phyloP scores from a whole-genome alignment of 2,329 filamentous ascomycete species.

The Penicillium griseofulvum region DNA sequence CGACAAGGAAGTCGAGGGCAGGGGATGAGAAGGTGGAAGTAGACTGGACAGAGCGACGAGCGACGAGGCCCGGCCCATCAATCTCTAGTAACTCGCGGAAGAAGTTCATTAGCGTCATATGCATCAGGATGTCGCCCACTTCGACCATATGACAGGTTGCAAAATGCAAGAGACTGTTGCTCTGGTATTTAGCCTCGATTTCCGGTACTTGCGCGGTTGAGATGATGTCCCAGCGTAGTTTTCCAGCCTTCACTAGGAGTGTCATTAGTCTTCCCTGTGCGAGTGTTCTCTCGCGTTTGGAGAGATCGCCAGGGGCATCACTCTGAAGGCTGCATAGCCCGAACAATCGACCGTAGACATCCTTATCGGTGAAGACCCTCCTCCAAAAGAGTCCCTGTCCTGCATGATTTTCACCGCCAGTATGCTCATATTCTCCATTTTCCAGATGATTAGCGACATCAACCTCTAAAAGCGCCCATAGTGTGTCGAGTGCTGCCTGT shows the following conservation, averaged over 20 bases:
- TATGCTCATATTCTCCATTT: conserved; percentile 22
- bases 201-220: conserved; percentile 52
- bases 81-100: conserved; percentile 53
- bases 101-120: conserved; percentile 59
- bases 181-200: conserved; percentile 47
- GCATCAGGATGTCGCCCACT: conserved; percentile 58
- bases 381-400: conserved; percentile 60
- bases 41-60: conserved; percentile 32
- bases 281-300: conserved; percentile 55
- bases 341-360: conserved; percentile 59
- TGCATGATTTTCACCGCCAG: conserved; percentile 21
- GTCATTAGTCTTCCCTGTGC: conserved; percentile 61
- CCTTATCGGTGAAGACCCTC: conserved; percentile 59
- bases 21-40: conserved; percentile 41
- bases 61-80: conserved; percentile 36
- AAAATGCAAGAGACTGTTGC: conserved; percentile 54
- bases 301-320: conserved; percentile 39
- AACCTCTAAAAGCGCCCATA: conserved; percentile 54
- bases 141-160: conserved; percentile 57
- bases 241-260: conserved; percentile 54
- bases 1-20: conserved; percentile 53
- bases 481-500: conserved; percentile 52
- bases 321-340: conserved; percentile 51
- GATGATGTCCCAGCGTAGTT: conserved; percentile 56
- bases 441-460: conserved; percentile 42